These are phyloP conservation scores for Saccharomyces hybrid DNA, from an alignment of 1,139 yeast genomes.

Conservation along the genomic window DNA sequence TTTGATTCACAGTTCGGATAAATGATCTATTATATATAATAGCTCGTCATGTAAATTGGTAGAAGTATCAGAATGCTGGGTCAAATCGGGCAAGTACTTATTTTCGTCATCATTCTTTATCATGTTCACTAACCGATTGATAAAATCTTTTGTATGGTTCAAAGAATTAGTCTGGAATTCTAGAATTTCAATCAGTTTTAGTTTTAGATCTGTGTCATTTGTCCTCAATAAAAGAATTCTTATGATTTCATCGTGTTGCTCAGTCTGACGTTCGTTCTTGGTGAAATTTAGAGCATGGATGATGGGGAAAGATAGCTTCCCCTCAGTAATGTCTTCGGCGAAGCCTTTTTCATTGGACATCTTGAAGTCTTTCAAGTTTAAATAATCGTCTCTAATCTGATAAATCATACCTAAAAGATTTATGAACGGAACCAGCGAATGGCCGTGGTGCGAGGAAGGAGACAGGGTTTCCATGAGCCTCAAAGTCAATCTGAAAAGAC, in stretches of 20 bases:
- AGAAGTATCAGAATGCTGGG: background rate
- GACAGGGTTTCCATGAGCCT: slow-evolving; percentile 45
- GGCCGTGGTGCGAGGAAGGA: slow-evolving; percentile 1
- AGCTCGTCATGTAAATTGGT: slow-evolving; percentile 8
- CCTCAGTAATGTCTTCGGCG: slow-evolving; percentile 85
- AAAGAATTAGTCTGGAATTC: slow-evolving; percentile 33
- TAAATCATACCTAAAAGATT: slow-evolving; percentile 72
- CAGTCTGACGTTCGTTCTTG: slow-evolving; percentile 12
- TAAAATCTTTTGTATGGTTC: slow-evolving; percentile 16
- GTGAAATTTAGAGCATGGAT: slow-evolving; percentile 49
- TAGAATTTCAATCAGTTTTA: slow-evolving; percentile 42
- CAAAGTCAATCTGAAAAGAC: slow-evolving; percentile 68
- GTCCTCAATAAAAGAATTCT: slow-evolving; percentile 37
- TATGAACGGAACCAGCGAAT: slow-evolving; percentile 49
- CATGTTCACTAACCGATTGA: slow-evolving; percentile 12
- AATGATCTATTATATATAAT: slow-evolving; percentile 8
- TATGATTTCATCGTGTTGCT: slow-evolving; percentile 28
- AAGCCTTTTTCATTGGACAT: slow-evolving; percentile 66
- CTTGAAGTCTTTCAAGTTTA: slow-evolving; percentile 48
- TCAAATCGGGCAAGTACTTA: slow-evolving; percentile 13
- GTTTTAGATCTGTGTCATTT: slow-evolving; percentile 36
- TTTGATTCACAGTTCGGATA: background rate
- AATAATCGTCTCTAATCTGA: slow-evolving; percentile 75
- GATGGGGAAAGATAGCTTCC: slow-evolving; percentile 79
- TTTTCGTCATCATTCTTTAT: slow-evolving; percentile 10